Percentiles rank a stretch among this genome's conserved stretches.
Evolutionary conservation across 139 green algal genomes (phyloP).

Genomic region (Parachlorella kessleri): DNA sequence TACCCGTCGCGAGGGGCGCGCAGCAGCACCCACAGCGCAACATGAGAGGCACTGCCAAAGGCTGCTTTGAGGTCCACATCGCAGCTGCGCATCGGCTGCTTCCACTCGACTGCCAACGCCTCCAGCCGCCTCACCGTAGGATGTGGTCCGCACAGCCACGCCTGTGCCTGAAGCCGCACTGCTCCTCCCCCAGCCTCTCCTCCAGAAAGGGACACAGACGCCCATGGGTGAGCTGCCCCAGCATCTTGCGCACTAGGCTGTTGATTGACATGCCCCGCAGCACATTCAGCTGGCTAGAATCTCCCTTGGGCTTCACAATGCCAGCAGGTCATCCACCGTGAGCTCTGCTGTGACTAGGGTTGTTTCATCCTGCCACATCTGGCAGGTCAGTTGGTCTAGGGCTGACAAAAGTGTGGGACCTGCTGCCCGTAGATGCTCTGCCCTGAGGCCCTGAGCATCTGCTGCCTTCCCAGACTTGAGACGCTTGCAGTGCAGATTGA

Average conservation of each 20-base stretch:
- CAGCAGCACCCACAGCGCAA: conserved; percentile 5
- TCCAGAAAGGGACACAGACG: conserved; percentile 8
- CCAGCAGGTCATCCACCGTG: background rate
- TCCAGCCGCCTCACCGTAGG: conserved; percentile 1
- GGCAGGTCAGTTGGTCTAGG: background rate
- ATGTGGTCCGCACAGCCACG: conserved; percentile 8
- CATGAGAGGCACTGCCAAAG: conserved; percentile 15
- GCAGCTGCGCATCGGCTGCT: background rate
- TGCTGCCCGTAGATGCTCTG: conserved; percentile 6
- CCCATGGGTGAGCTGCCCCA: background rate
- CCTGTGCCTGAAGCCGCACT: conserved; percentile 10
- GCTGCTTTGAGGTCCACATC: conserved; percentile 19
- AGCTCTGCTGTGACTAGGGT: conserved; percentile 1
- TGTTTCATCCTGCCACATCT: background rate
- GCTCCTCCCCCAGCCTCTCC: background rate
- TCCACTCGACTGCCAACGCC: background rate
- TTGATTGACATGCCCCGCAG: conserved; percentile 4
- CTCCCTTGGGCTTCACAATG: conserved; percentile 1
- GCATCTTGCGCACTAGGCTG: conserved; percentile 6
- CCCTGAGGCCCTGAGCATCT: conserved; percentile 1
- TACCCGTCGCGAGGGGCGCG: background rate
- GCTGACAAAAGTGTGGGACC: background rate
- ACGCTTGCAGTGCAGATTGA: background rate
- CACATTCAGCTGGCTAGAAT: background rate
- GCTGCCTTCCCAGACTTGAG: conserved; percentile 10